Evolutionary conservation across 805 yeast genomes (phyloP).

Genomic region (Priceomyces melissophilus): DNA sequence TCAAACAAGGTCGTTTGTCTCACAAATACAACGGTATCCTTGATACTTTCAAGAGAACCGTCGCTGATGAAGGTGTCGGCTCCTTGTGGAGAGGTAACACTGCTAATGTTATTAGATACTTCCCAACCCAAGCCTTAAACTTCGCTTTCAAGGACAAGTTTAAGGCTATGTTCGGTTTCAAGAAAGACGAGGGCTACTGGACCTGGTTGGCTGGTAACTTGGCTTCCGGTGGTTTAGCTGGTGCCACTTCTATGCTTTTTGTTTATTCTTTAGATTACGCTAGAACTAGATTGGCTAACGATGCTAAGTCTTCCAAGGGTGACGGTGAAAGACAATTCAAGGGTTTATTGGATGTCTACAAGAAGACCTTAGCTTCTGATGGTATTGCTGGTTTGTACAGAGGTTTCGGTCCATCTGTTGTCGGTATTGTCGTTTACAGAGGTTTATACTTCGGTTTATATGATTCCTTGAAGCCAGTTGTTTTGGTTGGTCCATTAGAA

Average conservation of each 20-base stretch:
- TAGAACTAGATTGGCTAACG: conserved; percentile 98
- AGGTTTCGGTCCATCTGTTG: conserved; percentile 98
- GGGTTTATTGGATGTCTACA: conserved; percentile 95
- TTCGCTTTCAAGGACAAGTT: conserved; percentile 98
- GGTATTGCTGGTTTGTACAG: conserved; percentile 99
- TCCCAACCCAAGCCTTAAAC: conserved; percentile 99
- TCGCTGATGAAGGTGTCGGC: conserved; percentile 85
- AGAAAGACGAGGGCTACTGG: conserved; percentile 92
- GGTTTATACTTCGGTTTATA: conserved; percentile 98
- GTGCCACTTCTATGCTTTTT: conserved; percentile 90
- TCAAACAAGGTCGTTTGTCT: conserved; percentile 94
- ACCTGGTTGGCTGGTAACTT: conserved; percentile 96
- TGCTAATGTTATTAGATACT: conserved; percentile 97
- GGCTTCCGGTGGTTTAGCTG: conserved; percentile 98
- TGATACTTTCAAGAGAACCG: conserved; percentile 94
- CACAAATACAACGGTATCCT: conserved; percentile 82
- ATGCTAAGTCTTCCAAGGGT: conserved; percentile 87
- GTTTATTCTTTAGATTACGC: conserved; percentile 98
- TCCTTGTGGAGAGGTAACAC: conserved; percentile 99
- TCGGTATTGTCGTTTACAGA: conserved; percentile 98
- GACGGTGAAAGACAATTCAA: conserved; percentile 91
- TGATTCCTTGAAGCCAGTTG: conserved; percentile 94
- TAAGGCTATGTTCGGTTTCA: conserved; percentile 94
- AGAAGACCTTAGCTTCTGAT: conserved; percentile 90
- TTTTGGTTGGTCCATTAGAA: conserved; percentile 90